A percentile compares a stretch with the other conserved stretches of the same genome.
These are phyloP conservation scores for Lodderomyces elongisporus DNA, from an alignment of 1,139 yeast species.

Conservation along the genomic window DNA sequence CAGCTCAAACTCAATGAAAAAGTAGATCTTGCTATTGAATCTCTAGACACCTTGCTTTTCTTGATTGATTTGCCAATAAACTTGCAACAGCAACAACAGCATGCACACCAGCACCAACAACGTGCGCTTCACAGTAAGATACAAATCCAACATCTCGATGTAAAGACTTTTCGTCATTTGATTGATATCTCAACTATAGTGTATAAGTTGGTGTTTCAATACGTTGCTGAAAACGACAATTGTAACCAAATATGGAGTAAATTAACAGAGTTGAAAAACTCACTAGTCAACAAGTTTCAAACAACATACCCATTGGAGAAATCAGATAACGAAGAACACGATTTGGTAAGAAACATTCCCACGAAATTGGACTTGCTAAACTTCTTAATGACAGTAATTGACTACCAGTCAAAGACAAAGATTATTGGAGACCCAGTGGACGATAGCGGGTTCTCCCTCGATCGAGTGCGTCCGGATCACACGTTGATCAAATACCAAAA, in stretches of 20 bases:
- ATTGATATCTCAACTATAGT: constrained; percentile 35
- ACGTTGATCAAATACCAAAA: constrained; percentile 52
- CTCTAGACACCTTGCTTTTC: constrained; percentile 30
- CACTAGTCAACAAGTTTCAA: constrained; percentile 31
- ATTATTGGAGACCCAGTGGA: constrained; percentile 14
- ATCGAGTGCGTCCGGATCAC: constrained; percentile 59
- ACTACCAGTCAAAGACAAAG: constrained; percentile 58
- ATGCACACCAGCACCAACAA: constrained; percentile 1
- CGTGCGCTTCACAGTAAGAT: constrained; percentile 1
- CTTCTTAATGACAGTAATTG: constrained; percentile 66
- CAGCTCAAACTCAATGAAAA: constrained; percentile 25
- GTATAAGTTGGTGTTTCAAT: constrained; percentile 36
- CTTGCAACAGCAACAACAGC: constrained; percentile 5
- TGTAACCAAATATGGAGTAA: constrained; percentile 40
- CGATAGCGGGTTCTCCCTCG: constrained; percentile 45
- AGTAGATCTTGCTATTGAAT: constrained; percentile 40
- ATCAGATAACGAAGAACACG: constrained; percentile 48
- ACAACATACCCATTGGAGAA: constrained; percentile 39
- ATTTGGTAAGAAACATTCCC: constrained; percentile 45
- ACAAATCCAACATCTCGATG: constrained; percentile 14
- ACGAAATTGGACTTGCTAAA: constrained; percentile 65
- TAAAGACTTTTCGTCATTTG: constrained; percentile 26
- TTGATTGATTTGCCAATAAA: constrained; percentile 20
- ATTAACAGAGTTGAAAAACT: constrained; percentile 38
- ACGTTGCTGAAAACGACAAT: constrained; percentile 42